Base-by-base conservation (phyloP, 2,329 filamentous ascomycete species). In the Camillea tinctor region DNA sequence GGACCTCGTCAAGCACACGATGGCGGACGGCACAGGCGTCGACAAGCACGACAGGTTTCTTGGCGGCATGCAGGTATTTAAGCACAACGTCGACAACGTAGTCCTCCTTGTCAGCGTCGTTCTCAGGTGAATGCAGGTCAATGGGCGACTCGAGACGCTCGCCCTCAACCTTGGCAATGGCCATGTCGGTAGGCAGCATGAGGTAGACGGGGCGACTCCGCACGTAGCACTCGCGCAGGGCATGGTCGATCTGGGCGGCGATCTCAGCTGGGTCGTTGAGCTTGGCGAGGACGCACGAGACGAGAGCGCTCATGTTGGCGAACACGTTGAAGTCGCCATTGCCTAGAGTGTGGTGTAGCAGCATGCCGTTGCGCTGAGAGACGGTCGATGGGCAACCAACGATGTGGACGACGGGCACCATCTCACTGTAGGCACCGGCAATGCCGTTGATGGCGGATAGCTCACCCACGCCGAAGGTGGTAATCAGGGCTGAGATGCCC, bases 251-350 rank as follows among this genome's bases (percentile, higher is more conserved):
- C 69, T 92, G 85, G 15, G 81, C 79, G 9, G 91, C 88, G 50
- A 90, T 90, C 65, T 91, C 88, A 60, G 81, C 75, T 1, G 89
- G 85, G 64, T 91, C 83, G 71, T 86, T 88, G 59, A 96, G 81
- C 68, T 88, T 88, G 57, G 89, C 87, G 48, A 90, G 81, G 21
- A 86, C 85, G 72, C 87, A 90, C 1, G 91, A 91, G 67, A 96
- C 86, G 55, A 86, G 76, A 52, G 83, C 79, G 72, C 82, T 90
- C 89, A 96, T 96, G 70, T 91, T 85, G 66, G 87, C 83, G 74
- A 96, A 96, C 57, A 92, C 90, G 62, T 90, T 88, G 76, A 91
- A 96, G 76, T 96, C 89, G 60, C 92, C 89, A 67, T 91, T 90
- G 58, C 86, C 88, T 1, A 92, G 84, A 0, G 89, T 91, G 74